A percentile compares a stretch with the other conserved stretches of the same genome.
These are phyloP conservation scores for Naematelia aurantialba DNA, from an alignment of 768 basidiomycete genomes.

Conservation along the genomic window DNA sequence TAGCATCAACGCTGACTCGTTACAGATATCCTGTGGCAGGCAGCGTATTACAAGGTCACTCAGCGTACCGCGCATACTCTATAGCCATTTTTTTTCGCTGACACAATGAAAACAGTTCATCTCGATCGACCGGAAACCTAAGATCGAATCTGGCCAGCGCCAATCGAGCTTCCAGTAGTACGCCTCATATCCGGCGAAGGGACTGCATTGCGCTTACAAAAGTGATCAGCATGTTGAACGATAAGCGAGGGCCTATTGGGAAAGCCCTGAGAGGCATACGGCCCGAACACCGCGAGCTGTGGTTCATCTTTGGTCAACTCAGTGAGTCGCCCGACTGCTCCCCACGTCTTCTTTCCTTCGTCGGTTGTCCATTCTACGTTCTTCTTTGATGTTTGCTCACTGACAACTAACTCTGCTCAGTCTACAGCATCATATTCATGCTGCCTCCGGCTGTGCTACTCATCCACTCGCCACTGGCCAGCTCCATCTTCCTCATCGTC, in stretches of 20 bases:
- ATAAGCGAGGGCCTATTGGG: conserved; percentile 80
- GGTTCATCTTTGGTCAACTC: conserved; percentile 83
- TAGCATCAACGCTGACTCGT: conserved; percentile 7
- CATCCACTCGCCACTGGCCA: conserved; percentile 75
- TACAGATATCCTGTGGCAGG: conserved; percentile 85
- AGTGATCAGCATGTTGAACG: conserved; percentile 62
- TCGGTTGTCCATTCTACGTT: too few species aligned
- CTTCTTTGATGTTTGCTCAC: conserved; percentile 5
- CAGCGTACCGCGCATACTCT: background rate
- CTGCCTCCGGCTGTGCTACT: conserved; percentile 77
- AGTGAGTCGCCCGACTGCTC: conserved; percentile 52
- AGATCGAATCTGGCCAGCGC: conserved; percentile 86
- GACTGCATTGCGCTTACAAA: background rate
- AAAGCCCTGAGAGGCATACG: conserved; percentile 62
- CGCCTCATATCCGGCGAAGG: conserved; percentile 3
- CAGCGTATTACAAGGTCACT: conserved; percentile 74
- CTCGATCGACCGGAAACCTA: conserved; percentile 76
- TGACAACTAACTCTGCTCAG: conserved; percentile 51
- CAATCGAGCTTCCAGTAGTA: conserved; percentile 79
- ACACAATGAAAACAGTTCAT: conserved; percentile 58
- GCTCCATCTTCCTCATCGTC: conserved; percentile 67
- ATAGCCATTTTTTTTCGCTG: background rate
- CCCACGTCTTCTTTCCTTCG: too few species aligned
- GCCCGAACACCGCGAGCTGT: conserved; percentile 61
- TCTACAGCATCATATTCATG: conserved; percentile 80